phyloP scores from a whole-genome alignment of 495 filamentous ascomycete genomes.

The Neurospora sp. region DNA sequence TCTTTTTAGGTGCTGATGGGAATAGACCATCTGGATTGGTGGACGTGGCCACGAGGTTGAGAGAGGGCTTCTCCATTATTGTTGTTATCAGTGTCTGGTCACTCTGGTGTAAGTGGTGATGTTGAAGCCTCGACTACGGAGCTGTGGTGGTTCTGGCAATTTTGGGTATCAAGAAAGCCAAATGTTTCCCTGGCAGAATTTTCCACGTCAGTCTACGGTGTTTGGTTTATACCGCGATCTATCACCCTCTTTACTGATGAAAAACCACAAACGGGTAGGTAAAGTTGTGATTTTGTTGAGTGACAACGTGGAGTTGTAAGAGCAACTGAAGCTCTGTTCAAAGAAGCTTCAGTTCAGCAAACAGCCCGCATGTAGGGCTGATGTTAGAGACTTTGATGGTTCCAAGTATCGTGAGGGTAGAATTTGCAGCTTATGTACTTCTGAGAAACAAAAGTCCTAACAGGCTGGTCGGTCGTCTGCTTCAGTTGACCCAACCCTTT shows the following conservation, averaged over 20 bases:
- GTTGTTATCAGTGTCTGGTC: too few species aligned
- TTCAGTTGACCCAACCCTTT: neutral
- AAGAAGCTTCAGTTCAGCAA: neutral
- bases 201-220: neutral
- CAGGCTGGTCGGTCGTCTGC: neutral
- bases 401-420: neutral
- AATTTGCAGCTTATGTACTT: neutral
- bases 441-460: rapidly evolving
- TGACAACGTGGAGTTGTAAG: neutral
- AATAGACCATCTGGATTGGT: slow-evolving; percentile 8
- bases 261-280: neutral
- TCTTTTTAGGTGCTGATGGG: neutral
- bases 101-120: neutral
- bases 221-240: neutral
- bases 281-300: neutral
- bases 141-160: neutral
- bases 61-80: slow-evolving; percentile 12
- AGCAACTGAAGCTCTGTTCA: neutral
- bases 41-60: slow-evolving; percentile 13
- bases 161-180: neutral
- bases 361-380: neutral
- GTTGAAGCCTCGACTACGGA: neutral
- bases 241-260: neutral
- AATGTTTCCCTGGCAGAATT: neutral
- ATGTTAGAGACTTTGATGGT: neutral